Evolutionary conservation across 1,284 basidiomycete genomes (phyloP), one percentile per base, ranked within the genome.

Genomic region (Heterobasidion occidentale): DNA sequence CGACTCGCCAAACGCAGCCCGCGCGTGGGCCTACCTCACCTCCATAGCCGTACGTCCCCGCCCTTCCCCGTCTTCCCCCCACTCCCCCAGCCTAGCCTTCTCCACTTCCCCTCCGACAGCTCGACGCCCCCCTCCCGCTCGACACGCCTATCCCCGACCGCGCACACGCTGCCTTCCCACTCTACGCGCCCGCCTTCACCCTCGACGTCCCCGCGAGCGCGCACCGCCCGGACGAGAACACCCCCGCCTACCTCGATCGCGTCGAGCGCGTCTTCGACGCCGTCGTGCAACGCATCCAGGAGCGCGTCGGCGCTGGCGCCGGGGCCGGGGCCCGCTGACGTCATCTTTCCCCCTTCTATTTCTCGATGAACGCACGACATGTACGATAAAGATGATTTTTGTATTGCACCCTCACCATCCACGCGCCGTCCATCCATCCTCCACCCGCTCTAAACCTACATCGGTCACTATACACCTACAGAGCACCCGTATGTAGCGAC

Each of bases 11-110:
- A 95, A 95, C 62, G 84, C 84, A 0, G 92, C 93, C 0, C 79
- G 92, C 17, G 88, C 89, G 0, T 96, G 92, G 91, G 77, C 91
- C 0, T 84, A 84, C 62, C 71, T 94, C 15, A 95, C 92, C 0
- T 86, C 87, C 0, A 72, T 89, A 1, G 79, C 83, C 33, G 88
- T 92, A 61, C 64, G 84, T 71, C 19, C 53, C 48, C 47, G 48
- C 56, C 35, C 9, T 49, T 34, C 42, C 49, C 2, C 36, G 8
- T 17, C 27, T 3, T 27, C 4, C 8, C 17, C 12, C 45, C 7
- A 8, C 49, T 11, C 27, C 19, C 19, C 19, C 19, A 2, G 14
- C 19, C 27, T 2, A 4, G 34, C 49, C 12, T 51, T 34, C 34
- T 34, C 35, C 15, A 3, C 27, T 17, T 3, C 34, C 46, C 20